These are phyloP conservation scores for Suhomyces sp. DNA, from an alignment of 805 yeast species.

Conservation along the genomic window DNA sequence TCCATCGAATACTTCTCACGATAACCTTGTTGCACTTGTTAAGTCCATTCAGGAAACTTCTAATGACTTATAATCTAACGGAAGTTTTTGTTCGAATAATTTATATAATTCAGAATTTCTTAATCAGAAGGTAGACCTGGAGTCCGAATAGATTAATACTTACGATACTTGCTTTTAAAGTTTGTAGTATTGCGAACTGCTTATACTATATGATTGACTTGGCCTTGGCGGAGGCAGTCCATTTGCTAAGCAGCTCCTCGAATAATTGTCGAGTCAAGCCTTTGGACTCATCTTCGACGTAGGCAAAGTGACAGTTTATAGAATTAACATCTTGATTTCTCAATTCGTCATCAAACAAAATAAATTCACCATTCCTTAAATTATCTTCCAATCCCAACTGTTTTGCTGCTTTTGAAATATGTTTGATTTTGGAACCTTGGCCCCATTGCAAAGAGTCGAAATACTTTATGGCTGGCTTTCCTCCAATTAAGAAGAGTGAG, in stretches of 20 bases:
- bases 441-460: conserved; percentile 72
- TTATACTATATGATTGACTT: neutral
- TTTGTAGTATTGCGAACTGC: neutral
- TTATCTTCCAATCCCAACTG: conserved; percentile 47
- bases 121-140: neutral
- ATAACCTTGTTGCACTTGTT: conserved; percentile 47
- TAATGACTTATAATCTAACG: conserved; percentile 17
- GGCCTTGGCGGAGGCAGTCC: conserved; percentile 18
- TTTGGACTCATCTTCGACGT: conserved; percentile 52
- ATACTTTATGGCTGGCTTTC: conserved; percentile 47
- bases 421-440: conserved; percentile 55
- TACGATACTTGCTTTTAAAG: neutral
- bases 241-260: conserved; percentile 38
- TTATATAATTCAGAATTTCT: neutral
- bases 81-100: conserved; percentile 6
- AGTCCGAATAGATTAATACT: neutral
- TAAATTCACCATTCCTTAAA: conserved; percentile 38
- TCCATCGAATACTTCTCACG: conserved; percentile 45
- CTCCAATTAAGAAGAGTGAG: conserved; percentile 49
- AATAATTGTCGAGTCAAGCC: conserved; percentile 60
- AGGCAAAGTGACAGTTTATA: conserved; percentile 68
- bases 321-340: conserved; percentile 73
- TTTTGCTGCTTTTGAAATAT: conserved; percentile 49
- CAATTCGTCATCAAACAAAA: conserved; percentile 74
- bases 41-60: conserved; percentile 35